phyloP scores from a whole-genome alignment of 164 flowering plant species.

The Dillenia turbinata region DNA sequence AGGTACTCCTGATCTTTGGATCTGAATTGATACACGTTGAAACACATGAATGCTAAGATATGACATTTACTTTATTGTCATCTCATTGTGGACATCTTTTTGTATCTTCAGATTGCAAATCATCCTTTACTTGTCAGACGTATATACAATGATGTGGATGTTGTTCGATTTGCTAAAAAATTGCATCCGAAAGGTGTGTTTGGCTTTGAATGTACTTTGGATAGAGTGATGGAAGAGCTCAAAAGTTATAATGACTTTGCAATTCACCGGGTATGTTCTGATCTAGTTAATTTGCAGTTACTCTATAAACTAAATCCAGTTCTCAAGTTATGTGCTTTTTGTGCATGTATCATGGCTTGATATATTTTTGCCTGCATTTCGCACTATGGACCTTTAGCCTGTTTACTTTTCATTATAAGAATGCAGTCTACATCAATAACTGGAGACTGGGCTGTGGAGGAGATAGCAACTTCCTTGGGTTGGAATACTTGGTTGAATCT shows the following conservation, averaged over 20 bases:
- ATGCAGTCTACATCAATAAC: too few relatives aligned
- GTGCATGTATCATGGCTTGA: too few relatives aligned
- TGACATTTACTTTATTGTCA: too few relatives aligned
- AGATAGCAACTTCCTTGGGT: too few relatives aligned
- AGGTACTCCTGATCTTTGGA: slow-evolving; percentile 43
- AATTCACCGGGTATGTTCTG: slow-evolving; percentile 67
- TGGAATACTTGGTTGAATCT: too few relatives aligned
- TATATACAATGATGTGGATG: slow-evolving; percentile 72
- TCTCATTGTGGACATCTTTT: background rate
- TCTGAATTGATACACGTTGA: background rate
- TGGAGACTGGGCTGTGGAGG: too few relatives aligned
- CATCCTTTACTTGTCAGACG: slow-evolving; percentile 95
- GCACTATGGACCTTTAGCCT: too few relatives aligned
- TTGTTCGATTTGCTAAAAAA: slow-evolving; percentile 65
- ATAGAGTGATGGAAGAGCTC: slow-evolving; percentile 79
- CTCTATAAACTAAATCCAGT: too few relatives aligned
- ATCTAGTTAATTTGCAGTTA: background rate
- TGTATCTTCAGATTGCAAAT: slow-evolving; percentile 72
- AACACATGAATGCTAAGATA: too few relatives aligned
- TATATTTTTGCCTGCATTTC: too few relatives aligned
- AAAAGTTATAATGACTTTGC: slow-evolving; percentile 82
- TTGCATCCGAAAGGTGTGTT: slow-evolving; percentile 83
- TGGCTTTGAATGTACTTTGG: slow-evolving; percentile 85
- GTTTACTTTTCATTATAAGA: too few relatives aligned
- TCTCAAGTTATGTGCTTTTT: too few relatives aligned